These are phyloP conservation scores for Rosa persica DNA, from an alignment of 306 rosid genomes.

Conservation along the genomic window DNA sequence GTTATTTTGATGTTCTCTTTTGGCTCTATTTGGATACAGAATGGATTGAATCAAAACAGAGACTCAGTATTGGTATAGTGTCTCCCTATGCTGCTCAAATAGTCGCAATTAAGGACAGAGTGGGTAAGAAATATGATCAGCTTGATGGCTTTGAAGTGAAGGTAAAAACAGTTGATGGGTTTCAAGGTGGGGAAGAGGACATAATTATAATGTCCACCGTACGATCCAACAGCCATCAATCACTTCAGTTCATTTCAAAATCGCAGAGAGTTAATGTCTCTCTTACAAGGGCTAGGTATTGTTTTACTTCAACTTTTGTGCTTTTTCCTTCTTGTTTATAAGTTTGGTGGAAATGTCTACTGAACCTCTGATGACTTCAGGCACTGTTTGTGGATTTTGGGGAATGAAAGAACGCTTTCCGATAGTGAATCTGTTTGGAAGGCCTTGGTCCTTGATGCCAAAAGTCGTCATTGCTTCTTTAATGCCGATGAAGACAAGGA, in stretches of 20 bases:
- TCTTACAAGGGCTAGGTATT: slow-evolving; percentile 84
- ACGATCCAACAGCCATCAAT: slow-evolving; percentile 39
- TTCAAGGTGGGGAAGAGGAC: slow-evolving; percentile 84
- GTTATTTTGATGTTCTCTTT: not conserved
- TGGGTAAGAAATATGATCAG: slow-evolving; percentile 43
- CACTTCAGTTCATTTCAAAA: slow-evolving; percentile 51
- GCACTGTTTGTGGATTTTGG: slow-evolving; percentile 79
- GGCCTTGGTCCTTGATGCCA: slow-evolving; percentile 54
- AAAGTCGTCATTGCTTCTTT: slow-evolving; percentile 57
- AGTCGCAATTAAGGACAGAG: slow-evolving; percentile 43
- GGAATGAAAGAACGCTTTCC: slow-evolving; percentile 51
- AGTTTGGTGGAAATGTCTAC: slow-evolving; percentile 1
- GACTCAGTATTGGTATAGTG: slow-evolving; percentile 56
- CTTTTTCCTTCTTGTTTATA: not conserved
- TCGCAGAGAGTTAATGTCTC: slow-evolving; percentile 71
- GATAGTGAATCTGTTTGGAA: slow-evolving; percentile 57
- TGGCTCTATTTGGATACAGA: slow-evolving; percentile 30
- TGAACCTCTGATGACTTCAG: slow-evolving; percentile 33
- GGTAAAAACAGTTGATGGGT: slow-evolving; percentile 72
- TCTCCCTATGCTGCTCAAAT: slow-evolving; percentile 96
- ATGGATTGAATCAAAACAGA: slow-evolving; percentile 42
- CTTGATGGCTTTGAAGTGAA: slow-evolving; percentile 57
- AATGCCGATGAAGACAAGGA: slow-evolving; percentile 61
- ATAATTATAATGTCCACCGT: slow-evolving; percentile 70
- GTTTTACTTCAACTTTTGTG: not conserved